phyloP scores from a whole-genome alignment of 176 grass and related monocot species.

The Aegilops speltoides region DNA sequence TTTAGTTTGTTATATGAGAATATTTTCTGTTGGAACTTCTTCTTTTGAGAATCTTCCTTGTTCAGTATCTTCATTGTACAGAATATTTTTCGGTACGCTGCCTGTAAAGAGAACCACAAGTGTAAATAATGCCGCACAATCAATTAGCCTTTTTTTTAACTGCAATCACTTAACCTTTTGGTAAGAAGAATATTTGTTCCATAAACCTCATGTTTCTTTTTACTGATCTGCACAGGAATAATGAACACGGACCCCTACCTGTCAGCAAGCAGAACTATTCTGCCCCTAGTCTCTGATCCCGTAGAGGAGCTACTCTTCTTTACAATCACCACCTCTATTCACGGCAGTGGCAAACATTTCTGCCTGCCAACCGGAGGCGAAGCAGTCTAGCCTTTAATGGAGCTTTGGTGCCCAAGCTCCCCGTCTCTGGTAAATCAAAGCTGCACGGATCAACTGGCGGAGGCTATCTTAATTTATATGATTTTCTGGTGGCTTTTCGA shows the following conservation, averaged over 20 bases:
- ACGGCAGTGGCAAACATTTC: no score
- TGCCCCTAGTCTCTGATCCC: not conserved
- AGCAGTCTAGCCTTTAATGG: no score
- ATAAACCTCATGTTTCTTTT: not conserved
- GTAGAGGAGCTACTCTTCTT: no score
- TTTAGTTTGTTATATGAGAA: not conserved
- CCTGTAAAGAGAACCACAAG: not conserved
- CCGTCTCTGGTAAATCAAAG: not conserved
- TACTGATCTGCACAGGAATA: not conserved
- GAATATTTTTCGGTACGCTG: not conserved
- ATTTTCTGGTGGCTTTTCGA: not conserved
- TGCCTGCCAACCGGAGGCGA: no score
- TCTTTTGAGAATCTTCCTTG: not conserved
- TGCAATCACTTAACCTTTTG: not conserved
- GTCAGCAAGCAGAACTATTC: not conserved
- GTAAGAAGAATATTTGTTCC: not conserved
- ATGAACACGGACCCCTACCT: not conserved
- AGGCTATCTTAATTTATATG: not conserved
- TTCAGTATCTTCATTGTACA: not conserved
- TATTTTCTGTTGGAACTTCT: not conserved
- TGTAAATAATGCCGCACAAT: not conserved
- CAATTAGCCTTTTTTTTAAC: not conserved
- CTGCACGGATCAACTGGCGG: not conserved
- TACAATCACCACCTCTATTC: no score
- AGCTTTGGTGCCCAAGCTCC: no score